These are phyloP conservation scores for Cruciata laevipes DNA, from an alignment of 257 asterid genomes.

Conservation along the genomic window DNA sequence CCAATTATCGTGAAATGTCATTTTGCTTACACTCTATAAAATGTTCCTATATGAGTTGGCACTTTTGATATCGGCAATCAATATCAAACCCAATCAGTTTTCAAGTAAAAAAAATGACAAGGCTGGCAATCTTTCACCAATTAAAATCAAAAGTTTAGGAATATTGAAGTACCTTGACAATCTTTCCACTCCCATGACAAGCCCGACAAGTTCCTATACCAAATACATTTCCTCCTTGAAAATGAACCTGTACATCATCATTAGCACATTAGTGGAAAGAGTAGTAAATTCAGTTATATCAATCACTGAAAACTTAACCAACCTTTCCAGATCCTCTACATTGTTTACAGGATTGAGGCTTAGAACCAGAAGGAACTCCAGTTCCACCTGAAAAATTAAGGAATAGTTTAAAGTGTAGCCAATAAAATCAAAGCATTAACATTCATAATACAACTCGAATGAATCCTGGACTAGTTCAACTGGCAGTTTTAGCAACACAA, in stretches of 20 bases:
- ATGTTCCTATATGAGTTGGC: neutral
- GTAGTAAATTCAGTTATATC: neutral
- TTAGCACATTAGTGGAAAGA: neutral
- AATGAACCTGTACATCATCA: slow-evolving; percentile 30
- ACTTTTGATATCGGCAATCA: neutral
- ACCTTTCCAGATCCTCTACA: slow-evolving; percentile 93
- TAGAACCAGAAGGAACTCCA: slow-evolving; percentile 97
- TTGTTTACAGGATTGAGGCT: slow-evolving; percentile 86
- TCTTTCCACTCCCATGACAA: slow-evolving; percentile 76
- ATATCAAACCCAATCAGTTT: neutral
- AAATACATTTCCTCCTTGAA: slow-evolving; percentile 51
- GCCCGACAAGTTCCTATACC: slow-evolving; percentile 56
- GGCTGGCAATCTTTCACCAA: too few relatives aligned
- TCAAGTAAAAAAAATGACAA: neutral
- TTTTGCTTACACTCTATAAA: neutral
- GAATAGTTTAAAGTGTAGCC: neutral
- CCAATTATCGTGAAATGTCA: neutral
- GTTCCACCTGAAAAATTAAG: slow-evolving; percentile 61
- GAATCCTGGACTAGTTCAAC: neutral
- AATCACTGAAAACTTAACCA: slow-evolving; percentile 17
- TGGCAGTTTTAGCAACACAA: neutral
- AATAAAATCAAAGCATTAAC: neutral
- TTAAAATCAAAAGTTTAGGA: neutral
- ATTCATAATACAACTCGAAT: neutral
- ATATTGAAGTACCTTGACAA: slow-evolving; percentile 57